phyloP scores from a whole-genome alignment of 192 early-diverging fungal genomes.

The Chytriomyces hyalinus region DNA sequence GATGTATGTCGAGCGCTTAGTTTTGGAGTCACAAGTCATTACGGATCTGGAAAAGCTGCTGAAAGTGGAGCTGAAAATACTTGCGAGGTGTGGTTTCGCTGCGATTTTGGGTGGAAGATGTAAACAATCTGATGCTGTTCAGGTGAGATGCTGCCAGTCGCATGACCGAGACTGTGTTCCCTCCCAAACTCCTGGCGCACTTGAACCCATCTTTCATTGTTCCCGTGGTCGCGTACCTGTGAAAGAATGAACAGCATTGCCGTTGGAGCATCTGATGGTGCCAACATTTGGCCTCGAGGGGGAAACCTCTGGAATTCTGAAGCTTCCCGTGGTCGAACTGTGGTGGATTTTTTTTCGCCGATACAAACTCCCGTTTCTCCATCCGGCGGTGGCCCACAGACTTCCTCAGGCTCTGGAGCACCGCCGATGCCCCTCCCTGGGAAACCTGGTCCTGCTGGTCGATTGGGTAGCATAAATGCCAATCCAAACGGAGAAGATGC shows the following conservation, averaged over 20 bases:
- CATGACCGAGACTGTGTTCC: conserved; percentile 93
- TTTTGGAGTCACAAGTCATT: neutral
- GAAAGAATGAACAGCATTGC: no score
- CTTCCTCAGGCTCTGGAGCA: neutral
- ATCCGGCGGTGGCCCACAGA: neutral
- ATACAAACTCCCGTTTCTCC: conserved; percentile 1
- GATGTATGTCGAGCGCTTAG: neutral
- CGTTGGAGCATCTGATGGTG: no score
- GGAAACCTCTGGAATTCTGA: neutral
- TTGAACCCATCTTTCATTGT: conserved; percentile 97
- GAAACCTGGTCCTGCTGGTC: neutral
- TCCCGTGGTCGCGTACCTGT: conserved; percentile 88
- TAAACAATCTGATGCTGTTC: neutral
- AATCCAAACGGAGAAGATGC: conserved; percentile 30
- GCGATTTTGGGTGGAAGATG: neutral
- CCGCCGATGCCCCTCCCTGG: neutral
- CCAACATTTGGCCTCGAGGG: no score
- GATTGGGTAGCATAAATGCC: neutral
- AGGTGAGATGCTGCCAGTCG: conserved; percentile 93
- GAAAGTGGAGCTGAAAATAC: conserved; percentile 25
- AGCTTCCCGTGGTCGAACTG: neutral
- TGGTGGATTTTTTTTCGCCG: neutral
- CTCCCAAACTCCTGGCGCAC: conserved; percentile 91
- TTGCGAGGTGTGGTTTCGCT: conserved; percentile 15
- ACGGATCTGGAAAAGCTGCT: conserved; percentile 17